Conservation (phyloP, 2,329 filamentous ascomycete species). For the Exophiala spinifera region DNA sequence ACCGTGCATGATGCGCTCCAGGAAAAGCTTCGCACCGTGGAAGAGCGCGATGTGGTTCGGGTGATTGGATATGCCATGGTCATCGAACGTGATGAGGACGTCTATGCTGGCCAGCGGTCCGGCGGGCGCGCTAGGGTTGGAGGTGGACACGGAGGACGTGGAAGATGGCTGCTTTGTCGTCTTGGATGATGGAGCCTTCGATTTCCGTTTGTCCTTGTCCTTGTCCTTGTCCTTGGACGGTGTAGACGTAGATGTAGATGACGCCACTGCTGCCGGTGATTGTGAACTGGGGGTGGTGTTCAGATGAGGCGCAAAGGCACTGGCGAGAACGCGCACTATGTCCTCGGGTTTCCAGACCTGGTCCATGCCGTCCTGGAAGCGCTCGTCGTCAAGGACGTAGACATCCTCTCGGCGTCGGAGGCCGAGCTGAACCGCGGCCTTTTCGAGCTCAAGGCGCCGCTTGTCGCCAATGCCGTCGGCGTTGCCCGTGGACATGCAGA, state of each 20-base stretch:
- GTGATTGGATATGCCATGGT: slow-evolving; percentile 76
- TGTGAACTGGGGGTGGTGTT: slow-evolving; percentile 38
- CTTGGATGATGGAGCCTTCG: background rate
- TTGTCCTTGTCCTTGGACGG: slow-evolving; percentile 4
- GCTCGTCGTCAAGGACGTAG: slow-evolving; percentile 73
- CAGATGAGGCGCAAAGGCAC: slow-evolving; percentile 69
- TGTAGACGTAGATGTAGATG: background rate
- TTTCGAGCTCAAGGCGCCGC: slow-evolving; percentile 76
- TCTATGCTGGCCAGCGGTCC: slow-evolving; percentile 63
- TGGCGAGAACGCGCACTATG: slow-evolving; percentile 67
- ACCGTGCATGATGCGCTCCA: slow-evolving; percentile 62
- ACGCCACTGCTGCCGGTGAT: no score
- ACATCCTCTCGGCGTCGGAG: slow-evolving; percentile 73
- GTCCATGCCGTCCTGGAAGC: slow-evolving; percentile 87
- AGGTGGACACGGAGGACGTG: slow-evolving; percentile 27
- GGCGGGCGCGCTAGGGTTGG: slow-evolving; percentile 28
- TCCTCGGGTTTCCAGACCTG: slow-evolving; percentile 68
- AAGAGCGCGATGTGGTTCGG: slow-evolving; percentile 92
- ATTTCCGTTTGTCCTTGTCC: slow-evolving; percentile 18
- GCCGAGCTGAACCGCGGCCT: slow-evolving; percentile 75
- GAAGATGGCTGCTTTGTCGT: background rate
- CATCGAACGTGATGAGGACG: slow-evolving; percentile 85
- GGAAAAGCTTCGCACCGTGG: slow-evolving; percentile 72
- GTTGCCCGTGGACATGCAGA: slow-evolving; percentile 85
- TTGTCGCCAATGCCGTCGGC: slow-evolving; percentile 83